These are phyloP conservation scores for Chrysosphaeria jannelii DNA, from an alignment of 2,329 filamentous ascomycete species.

Conservation along the genomic window DNA sequence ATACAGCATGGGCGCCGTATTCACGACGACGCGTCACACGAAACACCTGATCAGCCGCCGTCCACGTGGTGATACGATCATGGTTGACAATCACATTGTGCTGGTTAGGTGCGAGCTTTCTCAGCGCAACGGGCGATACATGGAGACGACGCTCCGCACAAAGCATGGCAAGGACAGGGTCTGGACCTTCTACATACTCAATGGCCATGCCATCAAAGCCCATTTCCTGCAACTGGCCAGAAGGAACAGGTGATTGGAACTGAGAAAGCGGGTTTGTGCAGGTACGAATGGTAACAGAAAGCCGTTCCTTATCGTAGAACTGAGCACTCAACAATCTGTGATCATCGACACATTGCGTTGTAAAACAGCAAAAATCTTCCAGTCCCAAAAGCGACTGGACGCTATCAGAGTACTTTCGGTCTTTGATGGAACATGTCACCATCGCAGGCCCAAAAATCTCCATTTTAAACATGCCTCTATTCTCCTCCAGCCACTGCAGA, in stretches of 20 bases:
- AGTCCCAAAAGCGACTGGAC: conserved; percentile 19
- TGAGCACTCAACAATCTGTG: conserved; percentile 39
- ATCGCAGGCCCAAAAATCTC: conserved; percentile 58
- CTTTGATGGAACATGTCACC: conserved; percentile 49
- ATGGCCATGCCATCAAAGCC: conserved; percentile 59
- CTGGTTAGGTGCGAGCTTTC: conserved; percentile 32
- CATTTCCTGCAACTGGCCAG: conserved; percentile 20
- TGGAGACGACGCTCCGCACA: conserved; percentile 45
- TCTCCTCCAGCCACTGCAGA: conserved; percentile 56
- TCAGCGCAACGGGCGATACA: conserved; percentile 29
- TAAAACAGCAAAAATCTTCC: conserved; percentile 35
- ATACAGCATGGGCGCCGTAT: conserved; percentile 45
- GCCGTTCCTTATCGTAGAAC: conserved; percentile 28
- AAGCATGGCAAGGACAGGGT: conserved; percentile 62
- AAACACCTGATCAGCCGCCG: conserved; percentile 33
- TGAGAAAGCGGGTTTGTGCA: conserved; percentile 20
- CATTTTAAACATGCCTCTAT: conserved; percentile 38
- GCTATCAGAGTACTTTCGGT: conserved; percentile 29
- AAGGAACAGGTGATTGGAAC: conserved; percentile 22
- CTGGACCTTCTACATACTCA: conserved; percentile 54
- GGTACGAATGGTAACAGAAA: conserved; percentile 45
- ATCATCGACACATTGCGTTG: conserved; percentile 44
- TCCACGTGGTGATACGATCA: conserved; percentile 32
- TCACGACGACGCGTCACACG: conserved; percentile 41
- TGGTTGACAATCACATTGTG: conserved; percentile 31